phyloP scores from a whole-genome alignment of 2,329 filamentous ascomycete genomes.

The Ascochyta clinopodiicola region DNA sequence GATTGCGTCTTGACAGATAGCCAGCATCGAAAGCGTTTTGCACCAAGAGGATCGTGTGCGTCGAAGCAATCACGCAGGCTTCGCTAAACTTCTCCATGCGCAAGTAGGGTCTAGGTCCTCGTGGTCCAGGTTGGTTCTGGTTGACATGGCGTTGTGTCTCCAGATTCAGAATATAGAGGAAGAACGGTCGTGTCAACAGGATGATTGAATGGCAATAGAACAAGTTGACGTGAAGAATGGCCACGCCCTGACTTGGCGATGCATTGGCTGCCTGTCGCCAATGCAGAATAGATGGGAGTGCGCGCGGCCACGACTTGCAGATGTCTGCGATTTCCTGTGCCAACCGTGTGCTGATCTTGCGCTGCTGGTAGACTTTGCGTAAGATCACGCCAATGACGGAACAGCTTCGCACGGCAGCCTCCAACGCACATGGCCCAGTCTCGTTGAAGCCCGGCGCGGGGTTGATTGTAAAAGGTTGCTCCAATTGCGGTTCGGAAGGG shows the following conservation, averaged over 20 bases:
- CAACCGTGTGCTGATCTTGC: conserved; percentile 63
- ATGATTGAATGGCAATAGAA: conserved; percentile 69
- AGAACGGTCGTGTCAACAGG: conserved; percentile 69
- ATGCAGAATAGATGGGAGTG: conserved; percentile 57
- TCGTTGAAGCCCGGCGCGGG: conserved; percentile 34
- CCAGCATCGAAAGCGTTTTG: conserved; percentile 52
- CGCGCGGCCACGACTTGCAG: conserved; percentile 60
- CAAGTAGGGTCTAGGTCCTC: conserved; percentile 37
- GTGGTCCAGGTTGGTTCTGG: conserved; percentile 29
- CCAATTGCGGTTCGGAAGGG: conserved; percentile 35
- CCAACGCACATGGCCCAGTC: conserved; percentile 54
- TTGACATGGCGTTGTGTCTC: conserved; percentile 47
- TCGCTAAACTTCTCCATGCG: conserved; percentile 58
- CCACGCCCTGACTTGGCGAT: conserved; percentile 60
- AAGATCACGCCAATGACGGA: conserved; percentile 65
- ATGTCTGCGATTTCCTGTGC: conserved; percentile 64
- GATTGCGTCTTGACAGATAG: conserved; percentile 49
- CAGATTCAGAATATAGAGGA: conserved; percentile 62
- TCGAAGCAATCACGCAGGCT: conserved; percentile 51
- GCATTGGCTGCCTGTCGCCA: conserved; percentile 57
- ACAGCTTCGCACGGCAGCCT: conserved; percentile 64
- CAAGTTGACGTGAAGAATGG: conserved; percentile 68
- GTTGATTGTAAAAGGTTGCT: conserved; percentile 25
- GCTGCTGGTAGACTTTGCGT: conserved; percentile 65
- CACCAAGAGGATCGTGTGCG: conserved; percentile 50